Evolutionary conservation across 192 early-diverging fungal species (phyloP).

Genomic region (Haplosporangium gracile): DNA sequence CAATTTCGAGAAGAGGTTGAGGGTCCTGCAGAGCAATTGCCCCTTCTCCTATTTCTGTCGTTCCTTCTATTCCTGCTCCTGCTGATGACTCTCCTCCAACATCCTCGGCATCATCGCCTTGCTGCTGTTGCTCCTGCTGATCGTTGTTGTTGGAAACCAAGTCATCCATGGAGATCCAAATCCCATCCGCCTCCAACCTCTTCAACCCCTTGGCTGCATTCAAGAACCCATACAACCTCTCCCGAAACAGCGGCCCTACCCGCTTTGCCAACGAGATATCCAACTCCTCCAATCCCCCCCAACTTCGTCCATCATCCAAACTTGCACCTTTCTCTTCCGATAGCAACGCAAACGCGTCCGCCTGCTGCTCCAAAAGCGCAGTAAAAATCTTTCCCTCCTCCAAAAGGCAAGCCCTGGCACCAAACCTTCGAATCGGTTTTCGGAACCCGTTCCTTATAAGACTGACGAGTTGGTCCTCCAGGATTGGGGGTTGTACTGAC

Average conservation of each 20-base stretch:
- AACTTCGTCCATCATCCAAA: not conserved
- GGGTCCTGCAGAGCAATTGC: not conserved
- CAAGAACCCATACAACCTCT: conserved; percentile 19
- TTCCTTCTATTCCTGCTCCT: not conserved
- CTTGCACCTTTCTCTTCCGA: not conserved
- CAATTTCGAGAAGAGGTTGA: not conserved
- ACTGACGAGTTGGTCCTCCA: conserved; percentile 13
- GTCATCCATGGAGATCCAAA: conserved; percentile 30
- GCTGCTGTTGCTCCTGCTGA: not conserved
- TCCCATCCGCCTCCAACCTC: conserved; percentile 28
- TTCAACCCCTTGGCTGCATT: not conserved
- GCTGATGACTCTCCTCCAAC: too few relatives aligned
- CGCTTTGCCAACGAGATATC: conserved; percentile 34
- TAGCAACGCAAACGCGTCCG: not conserved
- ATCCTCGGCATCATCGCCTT: too few relatives aligned
- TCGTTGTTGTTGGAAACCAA: not conserved
- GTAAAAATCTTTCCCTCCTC: conserved; percentile 8
- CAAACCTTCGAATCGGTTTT: conserved; percentile 17
- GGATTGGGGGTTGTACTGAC: not conserved
- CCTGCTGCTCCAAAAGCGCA: not conserved
- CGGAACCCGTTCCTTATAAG: not conserved
- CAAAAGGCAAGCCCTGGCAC: conserved; percentile 26
- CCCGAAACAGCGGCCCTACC: conserved; percentile 1
- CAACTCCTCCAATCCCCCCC: conserved; percentile 18
- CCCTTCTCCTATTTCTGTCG: not conserved